These are phyloP conservation scores for Tritrichomonas foetus DNA, from an alignment of 208 protist species.

Conservation along the genomic window DNA sequence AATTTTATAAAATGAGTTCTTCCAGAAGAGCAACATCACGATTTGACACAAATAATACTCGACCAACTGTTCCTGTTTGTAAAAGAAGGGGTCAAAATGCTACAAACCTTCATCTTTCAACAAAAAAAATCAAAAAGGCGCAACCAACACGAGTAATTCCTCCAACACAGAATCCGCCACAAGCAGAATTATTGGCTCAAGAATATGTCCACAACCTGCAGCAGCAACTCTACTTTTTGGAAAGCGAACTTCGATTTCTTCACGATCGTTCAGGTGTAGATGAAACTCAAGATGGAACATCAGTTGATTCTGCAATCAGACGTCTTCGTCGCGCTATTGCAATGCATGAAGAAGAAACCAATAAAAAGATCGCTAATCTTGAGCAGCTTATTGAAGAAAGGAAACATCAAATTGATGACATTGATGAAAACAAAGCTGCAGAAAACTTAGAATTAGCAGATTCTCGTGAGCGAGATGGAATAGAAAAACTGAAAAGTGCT, in stretches of 20 bases:
- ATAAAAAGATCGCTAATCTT: not conserved
- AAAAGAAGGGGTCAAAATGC: not conserved
- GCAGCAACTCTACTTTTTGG: constrained; percentile 5
- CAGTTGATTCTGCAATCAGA: constrained; percentile 31
- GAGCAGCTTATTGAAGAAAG: not conserved
- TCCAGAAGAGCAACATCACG: too few species aligned
- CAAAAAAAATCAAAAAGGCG: not conserved
- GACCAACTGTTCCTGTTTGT: not conserved
- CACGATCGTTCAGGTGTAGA: not conserved
- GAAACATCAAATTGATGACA: not conserved
- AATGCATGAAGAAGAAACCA: constrained; percentile 40
- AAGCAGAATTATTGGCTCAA: not conserved
- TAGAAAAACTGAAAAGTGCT: not conserved
- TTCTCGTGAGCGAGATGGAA: not conserved
- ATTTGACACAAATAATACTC: not conserved
- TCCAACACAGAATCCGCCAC: not conserved
- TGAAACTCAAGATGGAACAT: not conserved
- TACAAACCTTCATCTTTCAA: not conserved
- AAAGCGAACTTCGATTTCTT: constrained; percentile 5
- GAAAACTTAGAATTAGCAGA: not conserved
- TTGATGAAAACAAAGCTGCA: not conserved
- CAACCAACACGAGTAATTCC: too few species aligned
- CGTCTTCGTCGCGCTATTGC: not conserved
- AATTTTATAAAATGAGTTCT: too few species aligned
- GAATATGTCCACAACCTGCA: constrained; percentile 31